Conservation (phyloP, 1,284 basidiomycete species). For the Fomes fomentarius region DNA sequence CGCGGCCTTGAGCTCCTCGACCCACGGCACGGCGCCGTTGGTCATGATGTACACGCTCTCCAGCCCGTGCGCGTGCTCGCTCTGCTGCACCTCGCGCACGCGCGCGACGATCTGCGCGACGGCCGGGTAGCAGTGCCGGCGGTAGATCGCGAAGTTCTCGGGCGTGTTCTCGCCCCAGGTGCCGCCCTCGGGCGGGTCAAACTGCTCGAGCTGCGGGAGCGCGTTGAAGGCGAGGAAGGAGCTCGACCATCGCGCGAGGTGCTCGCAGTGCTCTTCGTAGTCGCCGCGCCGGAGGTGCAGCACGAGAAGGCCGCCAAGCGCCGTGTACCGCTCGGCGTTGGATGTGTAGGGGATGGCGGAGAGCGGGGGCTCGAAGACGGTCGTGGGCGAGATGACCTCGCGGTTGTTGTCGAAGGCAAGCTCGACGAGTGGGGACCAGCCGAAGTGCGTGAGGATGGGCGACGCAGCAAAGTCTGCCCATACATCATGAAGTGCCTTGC, state of each 20-base stretch:
- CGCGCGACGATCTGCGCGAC: slow-evolving; percentile 46
- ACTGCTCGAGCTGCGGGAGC: slow-evolving; percentile 46
- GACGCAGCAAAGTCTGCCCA: slow-evolving; percentile 41
- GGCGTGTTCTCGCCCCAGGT: slow-evolving; percentile 33
- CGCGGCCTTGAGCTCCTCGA: slow-evolving; percentile 45
- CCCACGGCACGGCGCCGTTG: slow-evolving; percentile 47
- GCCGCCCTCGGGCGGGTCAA: slow-evolving; percentile 33
- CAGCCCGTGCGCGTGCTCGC: slow-evolving; percentile 31
- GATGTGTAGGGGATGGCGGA: slow-evolving; percentile 16
- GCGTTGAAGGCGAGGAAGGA: slow-evolving; percentile 47
- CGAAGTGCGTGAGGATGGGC: slow-evolving; percentile 40
- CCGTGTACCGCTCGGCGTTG: slow-evolving; percentile 26
- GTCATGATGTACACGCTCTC: slow-evolving; percentile 57
- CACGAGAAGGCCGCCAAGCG: slow-evolving; percentile 49
- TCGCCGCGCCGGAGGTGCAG: slow-evolving; percentile 68
- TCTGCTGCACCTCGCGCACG: slow-evolving; percentile 40
- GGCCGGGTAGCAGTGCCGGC: slow-evolving; percentile 50
- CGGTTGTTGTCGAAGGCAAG: slow-evolving; percentile 42
- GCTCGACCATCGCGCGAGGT: slow-evolving; percentile 47
- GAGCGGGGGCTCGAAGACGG: slow-evolving; percentile 21
- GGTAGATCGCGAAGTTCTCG: slow-evolving; percentile 37
- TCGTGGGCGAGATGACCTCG: slow-evolving; percentile 35
- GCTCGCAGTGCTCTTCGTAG: slow-evolving; percentile 54
- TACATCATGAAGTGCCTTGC: slow-evolving; percentile 39
- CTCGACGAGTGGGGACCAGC: slow-evolving; percentile 45